Evolutionary conservation across 495 filamentous ascomycete genomes (phyloP).

Genomic region (Trypethelium eluteriae): DNA sequence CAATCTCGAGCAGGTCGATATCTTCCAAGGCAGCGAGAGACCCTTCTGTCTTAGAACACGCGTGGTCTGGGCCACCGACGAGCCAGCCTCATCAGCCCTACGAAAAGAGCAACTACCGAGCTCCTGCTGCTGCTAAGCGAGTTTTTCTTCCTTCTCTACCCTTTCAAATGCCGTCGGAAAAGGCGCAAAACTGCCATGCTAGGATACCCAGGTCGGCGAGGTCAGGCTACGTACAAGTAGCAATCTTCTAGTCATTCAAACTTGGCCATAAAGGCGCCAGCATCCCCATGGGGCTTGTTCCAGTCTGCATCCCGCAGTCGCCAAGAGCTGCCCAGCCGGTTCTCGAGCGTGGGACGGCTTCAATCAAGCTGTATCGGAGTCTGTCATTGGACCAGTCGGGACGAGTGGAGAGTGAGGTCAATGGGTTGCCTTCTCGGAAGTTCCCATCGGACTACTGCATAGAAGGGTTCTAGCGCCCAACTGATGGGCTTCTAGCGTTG

Average conservation of each 20-base stretch:
- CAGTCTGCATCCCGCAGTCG: not conserved
- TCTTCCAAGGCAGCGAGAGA: too few relatives aligned
- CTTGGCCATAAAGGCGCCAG: too few relatives aligned
- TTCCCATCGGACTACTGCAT: constrained; percentile 6
- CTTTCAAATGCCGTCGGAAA: too few relatives aligned
- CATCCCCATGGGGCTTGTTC: not conserved
- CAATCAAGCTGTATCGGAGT: not conserved
- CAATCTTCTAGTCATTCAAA: not conserved
- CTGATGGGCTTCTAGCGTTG: not conserved
- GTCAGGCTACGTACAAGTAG: not conserved
- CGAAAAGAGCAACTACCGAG: too few relatives aligned
- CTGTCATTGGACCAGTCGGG: not conserved
- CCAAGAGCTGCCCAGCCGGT: not conserved
- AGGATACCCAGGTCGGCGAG: not conserved
- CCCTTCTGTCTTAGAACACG: too few relatives aligned
- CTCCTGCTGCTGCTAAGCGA: too few relatives aligned
- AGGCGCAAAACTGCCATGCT: too few relatives aligned
- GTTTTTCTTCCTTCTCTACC: too few relatives aligned
- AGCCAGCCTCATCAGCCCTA: too few relatives aligned
- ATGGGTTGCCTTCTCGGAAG: not conserved
- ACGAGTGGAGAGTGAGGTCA: not conserved
- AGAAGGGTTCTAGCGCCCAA: not conserved
- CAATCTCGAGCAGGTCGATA: too few relatives aligned
- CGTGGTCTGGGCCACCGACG: too few relatives aligned
- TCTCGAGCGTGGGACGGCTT: not conserved